Conservation (phyloP, 768 basidiomycete genomes). For the Suillus placidus region DNA sequence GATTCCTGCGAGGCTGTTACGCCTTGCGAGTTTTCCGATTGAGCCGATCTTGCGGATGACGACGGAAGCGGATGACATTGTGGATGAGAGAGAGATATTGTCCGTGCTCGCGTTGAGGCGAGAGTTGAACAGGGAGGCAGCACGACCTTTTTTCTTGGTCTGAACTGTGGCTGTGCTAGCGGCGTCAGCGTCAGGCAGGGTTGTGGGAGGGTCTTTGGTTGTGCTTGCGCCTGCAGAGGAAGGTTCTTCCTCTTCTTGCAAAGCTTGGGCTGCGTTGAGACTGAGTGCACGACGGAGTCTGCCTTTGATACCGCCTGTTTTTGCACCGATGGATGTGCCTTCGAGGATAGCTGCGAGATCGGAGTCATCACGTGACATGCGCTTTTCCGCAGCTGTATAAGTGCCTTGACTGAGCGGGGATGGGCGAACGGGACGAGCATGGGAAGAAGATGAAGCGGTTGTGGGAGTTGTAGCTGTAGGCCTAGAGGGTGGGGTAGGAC, state of each 20-base stretch:
- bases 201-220: constrained; percentile 25
- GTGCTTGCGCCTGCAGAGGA: constrained; percentile 31
- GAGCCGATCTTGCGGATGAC: constrained; percentile 96
- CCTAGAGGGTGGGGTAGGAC: constrained; percentile 32
- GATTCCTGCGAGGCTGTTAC: constrained; percentile 89
- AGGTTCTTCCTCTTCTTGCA: constrained; percentile 55
- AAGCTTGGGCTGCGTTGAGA: constrained; percentile 57
- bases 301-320: constrained; percentile 75
- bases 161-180: constrained; percentile 44
- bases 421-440: constrained; percentile 35
- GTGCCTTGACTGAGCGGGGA: constrained; percentile 41
- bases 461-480: constrained; percentile 16
- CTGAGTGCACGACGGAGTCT: constrained; percentile 74
- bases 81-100: constrained; percentile 93
- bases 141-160: constrained; percentile 72
- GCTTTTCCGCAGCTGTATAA: constrained; percentile 65
- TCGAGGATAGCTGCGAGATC: constrained; percentile 61
- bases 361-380: constrained; percentile 78
- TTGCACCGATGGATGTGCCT: constrained; percentile 47
- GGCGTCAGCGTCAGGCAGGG: constrained; percentile 27
- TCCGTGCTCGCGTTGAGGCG: constrained; percentile 87
- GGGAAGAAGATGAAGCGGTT: constrained; percentile 26
- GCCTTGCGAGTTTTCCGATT: constrained; percentile 84
- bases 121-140: constrained; percentile 82
- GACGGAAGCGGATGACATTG: constrained; percentile 92